Evolutionary conservation across 441 rosid species (phyloP).

Genomic region (Mallotus repandus): DNA sequence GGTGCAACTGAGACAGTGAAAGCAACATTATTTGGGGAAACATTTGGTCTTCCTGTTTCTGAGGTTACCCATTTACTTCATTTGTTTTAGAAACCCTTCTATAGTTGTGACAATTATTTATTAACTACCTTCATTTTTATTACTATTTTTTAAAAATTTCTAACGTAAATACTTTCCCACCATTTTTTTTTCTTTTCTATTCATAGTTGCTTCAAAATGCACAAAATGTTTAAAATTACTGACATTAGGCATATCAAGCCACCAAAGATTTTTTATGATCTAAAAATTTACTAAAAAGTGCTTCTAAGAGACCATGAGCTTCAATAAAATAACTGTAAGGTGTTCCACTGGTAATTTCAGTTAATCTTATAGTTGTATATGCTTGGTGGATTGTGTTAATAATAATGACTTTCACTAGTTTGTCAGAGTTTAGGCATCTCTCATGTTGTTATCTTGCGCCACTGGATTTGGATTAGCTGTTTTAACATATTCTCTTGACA

Average conservation of each 20-base stretch:
- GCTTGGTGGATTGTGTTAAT: constrained; percentile 8
- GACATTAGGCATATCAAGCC: not conserved
- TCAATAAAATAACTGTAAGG: not conserved
- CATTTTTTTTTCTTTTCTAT: not conserved
- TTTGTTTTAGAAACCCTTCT: constrained; percentile 11
- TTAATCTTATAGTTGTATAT: not conserved
- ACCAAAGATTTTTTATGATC: constrained; percentile 9
- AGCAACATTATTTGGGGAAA: constrained; percentile 76
- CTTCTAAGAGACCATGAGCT: not conserved
- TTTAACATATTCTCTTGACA: constrained; percentile 41
- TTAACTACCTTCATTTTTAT: not conserved
- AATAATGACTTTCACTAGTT: constrained; percentile 11
- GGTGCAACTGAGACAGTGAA: constrained; percentile 82
- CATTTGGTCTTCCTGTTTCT: constrained; percentile 92
- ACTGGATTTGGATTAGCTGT: constrained; percentile 21
- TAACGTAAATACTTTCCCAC: not conserved
- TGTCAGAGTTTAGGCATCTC: constrained; percentile 10
- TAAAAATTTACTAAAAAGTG: constrained; percentile 6
- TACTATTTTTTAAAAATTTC: not conserved
- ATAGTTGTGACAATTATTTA: not conserved
- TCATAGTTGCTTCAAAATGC: not conserved
- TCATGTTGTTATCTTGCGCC: constrained; percentile 14
- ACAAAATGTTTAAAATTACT: not conserved
- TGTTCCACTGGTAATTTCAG: constrained; percentile 8
- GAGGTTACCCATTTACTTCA: constrained; percentile 62